These are phyloP conservation scores for Alternaria brassicicola DNA, from an alignment of 2,329 filamentous ascomycete species.

Conservation along the genomic window DNA sequence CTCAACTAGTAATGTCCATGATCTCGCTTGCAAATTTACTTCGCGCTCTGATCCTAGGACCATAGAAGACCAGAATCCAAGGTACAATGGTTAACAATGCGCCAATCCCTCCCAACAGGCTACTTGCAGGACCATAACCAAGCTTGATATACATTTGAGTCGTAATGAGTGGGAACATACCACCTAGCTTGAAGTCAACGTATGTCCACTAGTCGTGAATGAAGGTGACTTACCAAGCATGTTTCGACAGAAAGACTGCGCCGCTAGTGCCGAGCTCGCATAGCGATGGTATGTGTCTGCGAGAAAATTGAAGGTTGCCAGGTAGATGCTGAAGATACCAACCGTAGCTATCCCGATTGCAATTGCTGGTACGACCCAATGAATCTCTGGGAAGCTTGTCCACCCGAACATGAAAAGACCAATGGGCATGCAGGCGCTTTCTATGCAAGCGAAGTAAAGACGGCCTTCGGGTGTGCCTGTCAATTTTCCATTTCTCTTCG, in stretches of 20 bases:
- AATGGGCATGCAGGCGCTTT: slow-evolving; percentile 74
- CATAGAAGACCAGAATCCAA: slow-evolving; percentile 82
- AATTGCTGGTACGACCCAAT: slow-evolving; percentile 74
- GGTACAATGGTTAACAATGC: slow-evolving; percentile 76
- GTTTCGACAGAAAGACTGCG: slow-evolving; percentile 86
- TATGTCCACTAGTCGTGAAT: not conserved
- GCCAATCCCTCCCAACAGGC: slow-evolving; percentile 74
- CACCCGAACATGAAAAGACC: slow-evolving; percentile 85
- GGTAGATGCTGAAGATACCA: slow-evolving; percentile 77
- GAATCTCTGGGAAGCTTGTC: slow-evolving; percentile 65
- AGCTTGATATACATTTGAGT: slow-evolving; percentile 73
- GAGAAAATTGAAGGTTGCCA: slow-evolving; percentile 91
- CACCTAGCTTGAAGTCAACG: slow-evolving; percentile 51
- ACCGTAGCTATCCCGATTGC: slow-evolving; percentile 77
- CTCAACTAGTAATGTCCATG: slow-evolving; percentile 23
- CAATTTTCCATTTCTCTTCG: slow-evolving; percentile 54
- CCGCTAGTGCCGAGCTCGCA: slow-evolving; percentile 82
- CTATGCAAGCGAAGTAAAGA: slow-evolving; percentile 82
- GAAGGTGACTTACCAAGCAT: slow-evolving; percentile 61
- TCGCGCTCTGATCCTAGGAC: slow-evolving; percentile 73
- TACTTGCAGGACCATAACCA: slow-evolving; percentile 73
- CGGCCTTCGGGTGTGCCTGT: slow-evolving; percentile 69
- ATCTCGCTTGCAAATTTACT: slow-evolving; percentile 72
- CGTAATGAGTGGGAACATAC: slow-evolving; percentile 80
- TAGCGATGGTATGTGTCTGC: slow-evolving; percentile 87